phyloP scores from a whole-genome alignment of 2,329 filamentous ascomycete genomes.

The Microcera coccophila region DNA sequence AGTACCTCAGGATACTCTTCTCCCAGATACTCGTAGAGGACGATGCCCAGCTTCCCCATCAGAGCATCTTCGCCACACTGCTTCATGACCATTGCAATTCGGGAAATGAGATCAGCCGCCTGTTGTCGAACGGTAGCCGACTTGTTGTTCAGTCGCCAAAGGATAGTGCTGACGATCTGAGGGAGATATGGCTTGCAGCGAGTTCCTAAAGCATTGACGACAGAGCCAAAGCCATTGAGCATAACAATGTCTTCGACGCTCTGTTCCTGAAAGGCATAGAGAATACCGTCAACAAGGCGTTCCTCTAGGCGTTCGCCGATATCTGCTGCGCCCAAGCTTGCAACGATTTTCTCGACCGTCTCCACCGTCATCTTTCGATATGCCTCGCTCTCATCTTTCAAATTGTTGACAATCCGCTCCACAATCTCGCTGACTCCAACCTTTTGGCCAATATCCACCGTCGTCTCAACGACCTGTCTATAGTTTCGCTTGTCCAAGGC shows the following conservation, averaged over 20 bases:
- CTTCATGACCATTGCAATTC: slow-evolving; percentile 98
- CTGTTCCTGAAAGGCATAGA: slow-evolving; percentile 97
- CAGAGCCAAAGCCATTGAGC: slow-evolving; percentile 95
- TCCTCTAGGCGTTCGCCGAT: slow-evolving; percentile 91
- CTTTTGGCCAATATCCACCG: slow-evolving; percentile 93
- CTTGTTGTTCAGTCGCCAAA: slow-evolving; percentile 97
- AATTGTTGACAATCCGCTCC: slow-evolving; percentile 85
- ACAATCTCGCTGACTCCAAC: slow-evolving; percentile 96
- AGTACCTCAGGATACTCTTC: slow-evolving; percentile 98
- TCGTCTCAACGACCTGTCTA: slow-evolving; percentile 95
- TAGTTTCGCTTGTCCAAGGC: slow-evolving; percentile 97
- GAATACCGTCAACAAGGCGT: slow-evolving; percentile 87
- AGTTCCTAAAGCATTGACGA: slow-evolving; percentile 89
- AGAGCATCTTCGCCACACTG: slow-evolving; percentile 94
- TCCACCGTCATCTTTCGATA: slow-evolving; percentile 99
- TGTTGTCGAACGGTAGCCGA: slow-evolving; percentile 95
- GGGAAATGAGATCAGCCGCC: slow-evolving; percentile 91
- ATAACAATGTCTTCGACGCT: slow-evolving; percentile 94
- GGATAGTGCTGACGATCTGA: slow-evolving; percentile 93
- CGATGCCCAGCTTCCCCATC: slow-evolving; percentile 90
- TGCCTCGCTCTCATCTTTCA: slow-evolving; percentile 96
- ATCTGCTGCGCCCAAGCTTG: slow-evolving; percentile 87
- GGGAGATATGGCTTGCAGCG: slow-evolving; percentile 95
- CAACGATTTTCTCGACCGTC: slow-evolving; percentile 94
- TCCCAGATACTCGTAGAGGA: slow-evolving; percentile 95